A percentile compares a stretch with the other conserved stretches of the same genome.
These are phyloP conservation scores for Saksenaea oblongispora DNA, from an alignment of 371 early-diverging fungal genomes.

Conservation along the genomic window DNA sequence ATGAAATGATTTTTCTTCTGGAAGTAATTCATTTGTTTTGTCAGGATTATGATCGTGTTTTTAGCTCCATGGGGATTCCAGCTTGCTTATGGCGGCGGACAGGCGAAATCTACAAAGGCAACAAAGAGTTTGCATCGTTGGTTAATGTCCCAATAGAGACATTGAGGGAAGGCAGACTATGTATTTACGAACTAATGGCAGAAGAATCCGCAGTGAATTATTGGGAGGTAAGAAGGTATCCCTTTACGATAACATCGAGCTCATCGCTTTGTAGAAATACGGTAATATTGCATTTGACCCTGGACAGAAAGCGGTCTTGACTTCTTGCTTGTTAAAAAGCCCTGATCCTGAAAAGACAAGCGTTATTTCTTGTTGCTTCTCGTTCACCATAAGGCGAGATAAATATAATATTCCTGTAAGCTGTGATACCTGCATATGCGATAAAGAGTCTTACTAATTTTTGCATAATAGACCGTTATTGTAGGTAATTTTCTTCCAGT, in stretches of 20 bases:
- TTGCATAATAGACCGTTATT: conserved; percentile 57
- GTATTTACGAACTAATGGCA: conserved; percentile 92
- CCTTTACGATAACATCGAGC: not conserved
- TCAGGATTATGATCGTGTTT: conserved; percentile 91
- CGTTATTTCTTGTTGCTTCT: conserved; percentile 82
- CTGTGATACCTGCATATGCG: not conserved
- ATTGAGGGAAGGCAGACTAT: conserved; percentile 73
- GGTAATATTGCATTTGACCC: conserved; percentile 95
- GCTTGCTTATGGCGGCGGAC: conserved; percentile 94
- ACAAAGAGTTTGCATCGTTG: conserved; percentile 89
- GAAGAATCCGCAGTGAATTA: conserved; percentile 91
- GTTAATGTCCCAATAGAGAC: conserved; percentile 79
- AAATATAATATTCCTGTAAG: conserved; percentile 79
- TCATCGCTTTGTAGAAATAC: conserved; percentile 66
- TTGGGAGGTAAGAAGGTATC: conserved; percentile 65
- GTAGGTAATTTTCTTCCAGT: conserved; percentile 86
- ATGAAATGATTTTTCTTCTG: not conserved
- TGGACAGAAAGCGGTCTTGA: conserved; percentile 92
- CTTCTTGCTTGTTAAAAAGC: conserved; percentile 76
- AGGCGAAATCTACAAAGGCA: conserved; percentile 94
- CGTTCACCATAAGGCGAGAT: conserved; percentile 91
- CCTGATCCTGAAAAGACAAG: conserved; percentile 55
- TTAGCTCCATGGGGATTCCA: conserved; percentile 93
- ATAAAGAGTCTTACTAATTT: not conserved
- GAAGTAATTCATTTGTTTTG: not conserved